Evolutionary conservation across 2,329 filamentous ascomycete species (phyloP), one percentile per base, ranked within the genome.

Genomic region (Colletotrichum eremochloae): DNA sequence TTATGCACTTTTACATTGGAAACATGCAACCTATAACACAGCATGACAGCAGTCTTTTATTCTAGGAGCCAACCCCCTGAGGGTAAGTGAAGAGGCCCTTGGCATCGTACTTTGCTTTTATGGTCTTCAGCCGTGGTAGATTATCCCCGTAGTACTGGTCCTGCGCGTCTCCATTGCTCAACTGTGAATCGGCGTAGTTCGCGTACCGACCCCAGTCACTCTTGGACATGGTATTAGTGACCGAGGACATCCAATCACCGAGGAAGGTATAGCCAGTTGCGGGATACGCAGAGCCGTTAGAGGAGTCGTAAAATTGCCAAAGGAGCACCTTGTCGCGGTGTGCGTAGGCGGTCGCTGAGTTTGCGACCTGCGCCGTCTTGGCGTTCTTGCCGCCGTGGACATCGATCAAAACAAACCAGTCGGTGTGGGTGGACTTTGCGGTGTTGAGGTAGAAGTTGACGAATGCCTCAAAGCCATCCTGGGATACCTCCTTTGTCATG

Each of bases 111-210:
- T 79, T 69, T 0, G 78, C 77, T 80, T 86, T 86, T 60, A 85
- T 77, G 60, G 76, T 61, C 75, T 80, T 78, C 65, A 86, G 75
- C 50, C 74, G 79, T 1, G 78, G 76, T 36, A 85, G 75, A 63
- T 79, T 85, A 60, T 76, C 77, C 7, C 85, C 81, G 74, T 85
- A 89, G 78, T 89, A 88, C 74, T 86, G 77, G 71, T 84, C 77
- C 74, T 86, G 84, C 3, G 87, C 87, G n/a, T 81, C 81, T 2
- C 80, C 80, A n/a, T 82, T 80, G 76, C 81, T 80, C 69, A 88
- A 80, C 55, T 79, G 82, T 0, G 86, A 82, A 75, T 89, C 87
- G 5, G 86, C 83, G 64, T 89, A 89, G 80, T 89, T 89, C 74
- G 85, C 80, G 74, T 89, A 89, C 69, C 84, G 85, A 24, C 84